These are phyloP conservation scores for Heritiera fomes DNA, from an alignment of 345 rosid species.

Conservation along the genomic window DNA sequence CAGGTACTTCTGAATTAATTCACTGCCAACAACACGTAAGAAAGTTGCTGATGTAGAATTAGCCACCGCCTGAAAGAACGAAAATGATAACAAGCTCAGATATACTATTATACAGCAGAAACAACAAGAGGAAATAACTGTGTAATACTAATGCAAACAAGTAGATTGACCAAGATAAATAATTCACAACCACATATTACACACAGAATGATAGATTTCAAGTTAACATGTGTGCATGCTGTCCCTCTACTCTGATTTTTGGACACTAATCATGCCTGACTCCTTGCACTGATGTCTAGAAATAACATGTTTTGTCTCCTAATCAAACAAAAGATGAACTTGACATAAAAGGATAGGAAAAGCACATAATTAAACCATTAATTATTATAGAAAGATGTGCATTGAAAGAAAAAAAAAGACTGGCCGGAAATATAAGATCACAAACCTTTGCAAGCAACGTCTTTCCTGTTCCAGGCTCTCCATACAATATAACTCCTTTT, in stretches of 20 bases:
- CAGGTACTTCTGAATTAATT: conserved; percentile 91
- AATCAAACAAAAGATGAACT: neutral
- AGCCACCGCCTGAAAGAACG: conserved; percentile 68
- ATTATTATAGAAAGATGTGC: neutral
- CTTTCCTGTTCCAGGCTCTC: conserved; percentile 99
- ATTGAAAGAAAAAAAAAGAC: neutral
- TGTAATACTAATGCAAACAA: neutral
- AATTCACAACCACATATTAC: neutral
- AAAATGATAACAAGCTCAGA: conserved; percentile 1
- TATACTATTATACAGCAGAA: neutral
- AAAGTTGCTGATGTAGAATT: conserved; percentile 97
- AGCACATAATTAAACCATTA: neutral
- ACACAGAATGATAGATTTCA: neutral
- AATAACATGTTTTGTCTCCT: neutral
- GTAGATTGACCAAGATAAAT: neutral
- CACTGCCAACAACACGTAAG: conserved; percentile 97
- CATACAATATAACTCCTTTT: conserved; percentile 96
- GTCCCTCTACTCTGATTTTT: neutral
- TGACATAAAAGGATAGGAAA: neutral
- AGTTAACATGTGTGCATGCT: neutral
- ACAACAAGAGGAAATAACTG: neutral
- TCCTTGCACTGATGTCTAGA: neutral
- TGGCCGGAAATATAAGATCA: neutral
- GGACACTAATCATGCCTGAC: neutral
- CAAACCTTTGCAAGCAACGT: conserved; percentile 98